phyloP scores from a whole-genome alignment of 1,284 basidiomycete species.

The Sutorius eximius region DNA sequence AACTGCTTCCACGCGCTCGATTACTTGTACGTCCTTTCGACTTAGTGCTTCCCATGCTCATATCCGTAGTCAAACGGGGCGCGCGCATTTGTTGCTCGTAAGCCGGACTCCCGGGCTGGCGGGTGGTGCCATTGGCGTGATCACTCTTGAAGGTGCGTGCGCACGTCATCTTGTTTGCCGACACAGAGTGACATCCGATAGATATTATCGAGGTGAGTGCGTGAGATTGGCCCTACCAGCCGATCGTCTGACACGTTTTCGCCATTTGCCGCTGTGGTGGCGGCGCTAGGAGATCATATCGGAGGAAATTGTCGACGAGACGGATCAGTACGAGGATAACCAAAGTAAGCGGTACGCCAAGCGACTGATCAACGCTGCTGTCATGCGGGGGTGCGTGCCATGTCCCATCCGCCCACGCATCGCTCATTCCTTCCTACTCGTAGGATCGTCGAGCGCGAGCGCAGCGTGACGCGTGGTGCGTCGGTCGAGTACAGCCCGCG shows the following conservation, averaged over 20 bases:
- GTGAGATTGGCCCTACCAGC: neutral
- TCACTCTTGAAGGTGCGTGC: constrained; percentile 70
- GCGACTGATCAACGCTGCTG: constrained; percentile 67
- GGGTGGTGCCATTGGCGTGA: constrained; percentile 81
- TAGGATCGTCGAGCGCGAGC: constrained; percentile 47
- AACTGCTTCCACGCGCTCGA: constrained; percentile 85
- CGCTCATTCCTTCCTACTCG: neutral
- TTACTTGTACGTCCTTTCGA: constrained; percentile 64
- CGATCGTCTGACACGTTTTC: neutral
- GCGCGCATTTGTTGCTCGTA: constrained; percentile 89
- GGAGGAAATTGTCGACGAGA: constrained; percentile 90
- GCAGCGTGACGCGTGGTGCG: constrained; percentile 14
- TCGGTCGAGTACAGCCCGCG: constrained; percentile 23
- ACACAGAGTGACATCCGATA: constrained; percentile 23
- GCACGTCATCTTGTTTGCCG: neutral
- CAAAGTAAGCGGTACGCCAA: constrained; percentile 63
- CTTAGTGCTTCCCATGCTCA: constrained; percentile 3
- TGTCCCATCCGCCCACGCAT: neutral
- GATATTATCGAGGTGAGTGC: constrained; percentile 66
- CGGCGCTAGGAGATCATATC: constrained; percentile 70
- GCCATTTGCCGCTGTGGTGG: neutral
- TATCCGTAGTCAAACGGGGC: constrained; percentile 82
- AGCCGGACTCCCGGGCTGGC: constrained; percentile 79
- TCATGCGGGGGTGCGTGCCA: constrained; percentile 74
- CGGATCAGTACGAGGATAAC: constrained; percentile 86